Evolutionary conservation across 1,284 basidiomycete genomes (phyloP).

Genomic region (Malassezia furfur): DNA sequence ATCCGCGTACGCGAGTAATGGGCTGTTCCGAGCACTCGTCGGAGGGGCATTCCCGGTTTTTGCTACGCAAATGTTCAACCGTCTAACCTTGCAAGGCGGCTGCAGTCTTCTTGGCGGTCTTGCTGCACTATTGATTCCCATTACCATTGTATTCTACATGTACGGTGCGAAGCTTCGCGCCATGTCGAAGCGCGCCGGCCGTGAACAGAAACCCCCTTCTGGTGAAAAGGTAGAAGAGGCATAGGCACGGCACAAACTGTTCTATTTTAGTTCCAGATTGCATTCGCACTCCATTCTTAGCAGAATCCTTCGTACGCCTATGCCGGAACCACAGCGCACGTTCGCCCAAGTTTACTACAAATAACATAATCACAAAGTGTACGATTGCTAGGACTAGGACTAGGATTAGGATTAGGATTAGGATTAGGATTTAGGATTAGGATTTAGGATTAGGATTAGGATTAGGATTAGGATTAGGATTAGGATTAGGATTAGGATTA

Average conservation of each 20-base stretch:
- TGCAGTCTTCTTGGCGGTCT: slow-evolving; percentile 13
- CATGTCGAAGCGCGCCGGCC: not conserved
- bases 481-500: slow-evolving; percentile 9
- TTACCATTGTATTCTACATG: slow-evolving; percentile 5
- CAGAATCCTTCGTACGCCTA: no score
- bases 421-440: slow-evolving; percentile 4
- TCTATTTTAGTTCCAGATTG: no score
- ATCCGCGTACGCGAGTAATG: slow-evolving; percentile 23
- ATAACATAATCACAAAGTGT: not conserved
- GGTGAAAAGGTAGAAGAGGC: no score
- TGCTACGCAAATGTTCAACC: slow-evolving; percentile 4
- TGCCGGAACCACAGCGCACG: not conserved
- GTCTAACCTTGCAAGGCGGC: slow-evolving; percentile 14
- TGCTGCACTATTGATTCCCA: slow-evolving; percentile 6
- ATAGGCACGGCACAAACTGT: no score
- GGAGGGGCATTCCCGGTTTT: slow-evolving; percentile 21
- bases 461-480: slow-evolving; percentile 10
- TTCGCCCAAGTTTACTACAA: not conserved
- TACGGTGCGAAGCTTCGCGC: not conserved
- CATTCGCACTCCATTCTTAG: no score
- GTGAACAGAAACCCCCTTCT: no score
- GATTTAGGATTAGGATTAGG: slow-evolving; percentile 10
- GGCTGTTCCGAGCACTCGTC: slow-evolving; percentile 19
- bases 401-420: not conserved
- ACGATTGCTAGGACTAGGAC: not conserved